A percentile compares a stretch with the other conserved stretches of the same genome.
Conservation (phyloP, 495 filamentous ascomycete genomes). For the Tricharina praecox region DNA sequence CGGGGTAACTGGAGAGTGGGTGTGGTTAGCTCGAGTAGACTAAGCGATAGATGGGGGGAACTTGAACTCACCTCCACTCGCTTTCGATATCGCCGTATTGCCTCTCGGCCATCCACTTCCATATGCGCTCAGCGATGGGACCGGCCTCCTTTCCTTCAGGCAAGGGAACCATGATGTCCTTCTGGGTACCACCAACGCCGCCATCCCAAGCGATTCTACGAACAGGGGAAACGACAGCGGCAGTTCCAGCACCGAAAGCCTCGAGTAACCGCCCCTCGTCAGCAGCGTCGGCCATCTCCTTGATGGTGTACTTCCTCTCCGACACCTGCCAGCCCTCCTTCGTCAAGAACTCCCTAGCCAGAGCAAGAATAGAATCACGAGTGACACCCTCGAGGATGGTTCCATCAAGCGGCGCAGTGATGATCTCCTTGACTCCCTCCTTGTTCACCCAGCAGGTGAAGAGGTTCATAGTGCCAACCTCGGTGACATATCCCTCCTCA, state of each 20-base stretch:
- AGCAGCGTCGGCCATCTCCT: conserved; percentile 59
- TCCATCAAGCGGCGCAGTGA: conserved; percentile 86
- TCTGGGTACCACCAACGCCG: conserved; percentile 59
- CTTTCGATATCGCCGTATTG: conserved; percentile 89
- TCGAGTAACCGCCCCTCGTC: conserved; percentile 75
- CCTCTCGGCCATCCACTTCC: conserved; percentile 86
- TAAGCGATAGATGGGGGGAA: too few relatives aligned
- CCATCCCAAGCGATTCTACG: conserved; percentile 73
- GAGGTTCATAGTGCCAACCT: conserved; percentile 97
- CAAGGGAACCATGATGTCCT: conserved; percentile 23
- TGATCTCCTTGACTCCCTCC: conserved; percentile 70
- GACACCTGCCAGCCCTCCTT: conserved; percentile 76
- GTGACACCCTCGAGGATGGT: conserved; percentile 96
- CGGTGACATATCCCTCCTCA: conserved; percentile 82
- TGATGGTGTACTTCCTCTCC: conserved; percentile 82
- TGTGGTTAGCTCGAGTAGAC: too few relatives aligned
- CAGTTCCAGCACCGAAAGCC: conserved; percentile 85
- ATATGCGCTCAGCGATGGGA: conserved; percentile 67
- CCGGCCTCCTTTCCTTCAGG: conserved; percentile 65
- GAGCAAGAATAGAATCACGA: conserved; percentile 64
- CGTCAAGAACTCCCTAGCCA: conserved; percentile 64
- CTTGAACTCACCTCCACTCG: conserved; percentile 44
- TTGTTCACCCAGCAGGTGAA: conserved; percentile 68
- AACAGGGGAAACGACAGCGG: conserved; percentile 68
- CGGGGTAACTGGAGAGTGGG: too few relatives aligned